Evolutionary conservation across 2,329 filamentous ascomycete species (phyloP).

Genomic region (Pleoardoris graminearum): DNA sequence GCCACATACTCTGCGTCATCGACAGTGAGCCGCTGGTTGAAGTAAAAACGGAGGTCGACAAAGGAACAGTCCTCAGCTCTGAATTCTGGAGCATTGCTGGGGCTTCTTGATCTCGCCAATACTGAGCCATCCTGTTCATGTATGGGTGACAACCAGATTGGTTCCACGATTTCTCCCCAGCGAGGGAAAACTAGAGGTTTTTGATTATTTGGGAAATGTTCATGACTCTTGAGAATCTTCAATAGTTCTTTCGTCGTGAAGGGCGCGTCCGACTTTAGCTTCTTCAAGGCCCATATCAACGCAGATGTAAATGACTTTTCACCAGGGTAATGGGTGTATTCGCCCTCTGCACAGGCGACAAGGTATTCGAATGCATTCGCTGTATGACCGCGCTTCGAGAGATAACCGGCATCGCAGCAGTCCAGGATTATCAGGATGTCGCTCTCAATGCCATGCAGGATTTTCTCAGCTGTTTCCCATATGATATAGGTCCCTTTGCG

Average conservation of each 20-base stretch:
- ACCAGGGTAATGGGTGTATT: neutral
- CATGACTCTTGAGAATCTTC: constrained; percentile 1
- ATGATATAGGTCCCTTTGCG: constrained; percentile 6
- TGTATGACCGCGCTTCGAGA: constrained; percentile 7
- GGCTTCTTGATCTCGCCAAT: neutral
- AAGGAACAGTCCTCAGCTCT: constrained; percentile 9
- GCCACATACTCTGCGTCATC: constrained; percentile 5
- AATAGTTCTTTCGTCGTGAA: constrained; percentile 2
- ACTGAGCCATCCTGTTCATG: neutral
- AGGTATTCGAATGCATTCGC: constrained; percentile 10
- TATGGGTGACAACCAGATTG: constrained; percentile 12
- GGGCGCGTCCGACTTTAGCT: neutral
- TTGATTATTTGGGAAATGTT: constrained; percentile 7
- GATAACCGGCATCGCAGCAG: constrained; percentile 24
- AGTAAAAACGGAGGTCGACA: constrained; percentile 15
- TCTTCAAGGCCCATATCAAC: constrained; percentile 14
- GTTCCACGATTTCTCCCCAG: neutral
- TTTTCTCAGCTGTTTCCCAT: constrained; percentile 19
- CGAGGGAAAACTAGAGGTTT: constrained; percentile 6
- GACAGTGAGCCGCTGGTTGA: constrained; percentile 3
- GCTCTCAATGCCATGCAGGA: constrained; percentile 7
- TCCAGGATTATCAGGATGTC: constrained; percentile 31
- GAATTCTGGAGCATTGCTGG: neutral
- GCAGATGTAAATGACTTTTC: constrained; percentile 11
- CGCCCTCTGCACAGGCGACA: constrained; percentile 3